Base-by-base conservation (phyloP, 768 basidiomycete genomes). In the Boletus fagicola region DNA sequence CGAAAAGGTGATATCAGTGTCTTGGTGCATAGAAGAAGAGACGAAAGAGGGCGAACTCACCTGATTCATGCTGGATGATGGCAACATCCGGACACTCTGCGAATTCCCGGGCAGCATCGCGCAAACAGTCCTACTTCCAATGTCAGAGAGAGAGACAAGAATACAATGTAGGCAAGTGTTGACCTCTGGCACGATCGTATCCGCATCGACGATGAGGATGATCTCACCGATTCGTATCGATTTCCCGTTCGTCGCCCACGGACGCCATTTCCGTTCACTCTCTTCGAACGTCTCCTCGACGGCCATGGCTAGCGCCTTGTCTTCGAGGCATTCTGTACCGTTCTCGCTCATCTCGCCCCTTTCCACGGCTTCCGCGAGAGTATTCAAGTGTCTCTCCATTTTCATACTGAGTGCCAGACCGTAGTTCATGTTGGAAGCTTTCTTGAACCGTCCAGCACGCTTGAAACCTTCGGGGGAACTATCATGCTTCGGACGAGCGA, bases 371-470 rank as follows among this genome's bases (percentile, higher is more conserved):
- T 71, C 73, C 10, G 77, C 76, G 22, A 91, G 60, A 86, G 64
- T 66, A 49, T 74, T 72, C 67, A 80, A 69, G 51, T 74, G 62
- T 22, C 60, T 62, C 51, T 72, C 70, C 45, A 72, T 50, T 35
- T 76, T 72, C 20, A 80, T 68, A 1, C 75, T 77, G 3, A 81
- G 62, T 18, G 71, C 74, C 20, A 81, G 70, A 4, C 83, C 91
- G 65, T 88, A 93, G 68, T 94, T 95, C 87, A 94, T 87, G 72
- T 96, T 96, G 33, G 85, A 87, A 1, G 92, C 92, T 72, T 96
- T 96, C 78, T 96, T 95, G 83, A 96, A 96, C 15, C 92, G 81
- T 16, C 93, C 92, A 0, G 87, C 70, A 33, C 76, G 73, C 20
- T 71, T 75, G 51, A 70, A 72, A 5, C 68, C 72, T 4, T 28